phyloP scores from a whole-genome alignment of 331 rosid genomes.

The Malus hybrid region DNA sequence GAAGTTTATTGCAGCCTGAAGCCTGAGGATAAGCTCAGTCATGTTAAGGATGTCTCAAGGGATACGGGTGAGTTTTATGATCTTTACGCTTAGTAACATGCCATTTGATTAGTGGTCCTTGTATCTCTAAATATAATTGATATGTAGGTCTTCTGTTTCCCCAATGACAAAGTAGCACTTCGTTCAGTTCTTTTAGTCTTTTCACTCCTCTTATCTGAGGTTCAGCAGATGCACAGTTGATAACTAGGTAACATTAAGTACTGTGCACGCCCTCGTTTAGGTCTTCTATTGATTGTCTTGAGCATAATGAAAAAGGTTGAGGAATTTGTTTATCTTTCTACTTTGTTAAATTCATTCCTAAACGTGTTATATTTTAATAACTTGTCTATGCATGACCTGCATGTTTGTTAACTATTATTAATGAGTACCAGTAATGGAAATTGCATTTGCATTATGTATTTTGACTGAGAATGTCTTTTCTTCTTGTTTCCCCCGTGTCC shows the following conservation, averaged over 20 bases:
- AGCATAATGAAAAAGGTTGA: neutral
- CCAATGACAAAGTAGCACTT: neutral
- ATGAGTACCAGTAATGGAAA: neutral
- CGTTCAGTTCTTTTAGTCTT: neutral
- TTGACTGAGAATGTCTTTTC: neutral
- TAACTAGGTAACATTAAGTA: neutral
- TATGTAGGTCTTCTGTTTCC: neutral
- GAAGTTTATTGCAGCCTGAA: slow-evolving; percentile 86
- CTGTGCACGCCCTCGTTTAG: too few species aligned
- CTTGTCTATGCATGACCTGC: neutral
- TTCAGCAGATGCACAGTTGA: neutral
- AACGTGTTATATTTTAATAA: too few species aligned
- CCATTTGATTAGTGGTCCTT: slow-evolving; percentile 1
- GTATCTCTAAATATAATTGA: neutral
- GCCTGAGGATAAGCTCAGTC: slow-evolving; percentile 94
- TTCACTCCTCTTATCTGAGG: neutral
- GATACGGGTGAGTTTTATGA: slow-evolving; percentile 54
- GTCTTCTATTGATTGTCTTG: neutral
- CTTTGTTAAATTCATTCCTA: neutral
- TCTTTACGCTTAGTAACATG: neutral
- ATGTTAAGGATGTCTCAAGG: slow-evolving; percentile 82
- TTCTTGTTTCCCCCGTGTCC: neutral
- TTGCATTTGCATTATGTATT: neutral
- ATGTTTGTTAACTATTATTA: neutral
- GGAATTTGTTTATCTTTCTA: neutral